Evolutionary conservation across 306 rosid genomes (phyloP).

Genomic region (Trifolium subterraneum): DNA sequence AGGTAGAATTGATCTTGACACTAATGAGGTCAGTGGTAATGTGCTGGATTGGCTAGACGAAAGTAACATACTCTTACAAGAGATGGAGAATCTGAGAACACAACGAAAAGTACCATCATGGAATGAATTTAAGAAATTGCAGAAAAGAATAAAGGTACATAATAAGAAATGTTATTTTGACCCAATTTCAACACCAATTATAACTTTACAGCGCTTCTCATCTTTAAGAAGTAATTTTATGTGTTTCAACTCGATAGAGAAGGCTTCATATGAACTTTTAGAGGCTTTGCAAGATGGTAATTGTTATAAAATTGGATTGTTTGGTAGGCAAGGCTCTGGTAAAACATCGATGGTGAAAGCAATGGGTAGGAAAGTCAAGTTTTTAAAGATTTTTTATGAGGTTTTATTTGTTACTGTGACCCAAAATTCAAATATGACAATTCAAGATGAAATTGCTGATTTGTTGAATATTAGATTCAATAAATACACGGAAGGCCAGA

Average conservation of each 20-base stretch:
- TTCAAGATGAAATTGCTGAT: slow-evolving; percentile 42
- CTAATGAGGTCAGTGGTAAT: not conserved
- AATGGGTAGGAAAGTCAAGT: slow-evolving; percentile 5
- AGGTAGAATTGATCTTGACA: no score
- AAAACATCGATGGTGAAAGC: slow-evolving; percentile 34
- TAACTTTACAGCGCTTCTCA: not conserved
- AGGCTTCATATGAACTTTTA: slow-evolving; percentile 4
- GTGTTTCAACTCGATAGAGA: not conserved
- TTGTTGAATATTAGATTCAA: slow-evolving; percentile 1
- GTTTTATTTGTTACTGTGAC: slow-evolving; percentile 32
- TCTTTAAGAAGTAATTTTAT: not conserved
- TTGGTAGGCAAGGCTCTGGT: slow-evolving; percentile 32
- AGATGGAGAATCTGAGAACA: not conserved
- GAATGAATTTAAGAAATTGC: not conserved
- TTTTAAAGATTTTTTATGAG: not conserved
- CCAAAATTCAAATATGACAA: slow-evolving; percentile 1
- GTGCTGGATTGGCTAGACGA: slow-evolving; percentile 4
- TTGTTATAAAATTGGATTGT: slow-evolving; percentile 5
- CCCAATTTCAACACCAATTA: not conserved
- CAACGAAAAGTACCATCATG: not conserved
- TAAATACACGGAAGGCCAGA: not conserved
- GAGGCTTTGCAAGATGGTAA: slow-evolving; percentile 29
- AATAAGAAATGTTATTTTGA: not conserved
- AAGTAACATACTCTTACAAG: not conserved
- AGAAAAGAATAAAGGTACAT: not conserved